Conservation (phyloP, 805 yeast genomes). For the Metschnikowia proteae region DNA sequence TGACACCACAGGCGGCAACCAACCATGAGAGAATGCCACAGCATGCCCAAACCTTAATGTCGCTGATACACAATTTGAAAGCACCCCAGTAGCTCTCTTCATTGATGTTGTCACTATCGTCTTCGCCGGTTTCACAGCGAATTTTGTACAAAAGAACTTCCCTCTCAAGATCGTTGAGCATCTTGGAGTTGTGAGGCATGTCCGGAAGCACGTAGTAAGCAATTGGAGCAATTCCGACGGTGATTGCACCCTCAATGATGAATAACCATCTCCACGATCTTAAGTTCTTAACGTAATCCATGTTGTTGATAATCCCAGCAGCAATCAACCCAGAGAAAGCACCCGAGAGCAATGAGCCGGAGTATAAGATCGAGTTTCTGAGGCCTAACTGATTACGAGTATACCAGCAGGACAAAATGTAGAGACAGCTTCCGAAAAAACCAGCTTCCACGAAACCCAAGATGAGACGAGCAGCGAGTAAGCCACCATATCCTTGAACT, state of each 20-base stretch:
- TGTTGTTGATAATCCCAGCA: conserved; percentile 46
- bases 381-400: conserved; percentile 46
- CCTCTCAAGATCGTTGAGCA: conserved; percentile 42
- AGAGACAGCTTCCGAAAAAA: conserved; percentile 45
- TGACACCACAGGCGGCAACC: conserved; percentile 59
- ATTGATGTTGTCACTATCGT: conserved; percentile 34
- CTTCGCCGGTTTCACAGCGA: conserved; percentile 38
- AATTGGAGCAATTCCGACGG: conserved; percentile 43
- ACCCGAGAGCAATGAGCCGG: conserved; percentile 50
- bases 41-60: conserved; percentile 46
- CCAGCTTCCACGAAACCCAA: conserved; percentile 48
- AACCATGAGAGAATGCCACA: conserved; percentile 43
- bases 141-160: conserved; percentile 42
- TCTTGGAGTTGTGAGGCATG: conserved; percentile 48
- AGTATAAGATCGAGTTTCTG: conserved; percentile 47
- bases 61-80: conserved; percentile 34
- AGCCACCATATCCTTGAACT: conserved; percentile 41
- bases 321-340: conserved; percentile 55
- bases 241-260: conserved; percentile 52
- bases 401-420: conserved; percentile 54
- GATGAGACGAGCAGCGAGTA: conserved; percentile 44
- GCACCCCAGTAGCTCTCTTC: conserved; percentile 37
- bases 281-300: conserved; percentile 20
- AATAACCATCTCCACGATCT: conserved; percentile 54
- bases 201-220: conserved; percentile 50